Base-by-base conservation (phyloP, 495 filamentous ascomycete genomes). In the Neurospora sp. region DNA sequence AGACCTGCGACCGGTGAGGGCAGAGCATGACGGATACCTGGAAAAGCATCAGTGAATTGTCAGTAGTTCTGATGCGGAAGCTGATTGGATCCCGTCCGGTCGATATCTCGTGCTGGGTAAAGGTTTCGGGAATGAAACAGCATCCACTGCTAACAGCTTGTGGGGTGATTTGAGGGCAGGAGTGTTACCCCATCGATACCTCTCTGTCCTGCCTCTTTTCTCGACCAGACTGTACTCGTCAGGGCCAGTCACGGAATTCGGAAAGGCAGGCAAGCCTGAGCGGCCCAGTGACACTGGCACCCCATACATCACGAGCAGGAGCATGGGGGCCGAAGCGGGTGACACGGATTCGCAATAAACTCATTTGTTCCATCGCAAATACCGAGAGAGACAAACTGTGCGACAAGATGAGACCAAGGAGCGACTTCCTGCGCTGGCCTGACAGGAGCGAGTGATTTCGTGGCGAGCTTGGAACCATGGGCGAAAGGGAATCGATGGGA, bases 1-100 rank as follows among this genome's bases (percentile, higher is more conserved):
- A 71, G 73, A 73, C 72, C 70, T 74, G 71, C 47, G 71, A 75
- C 77, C 76, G 76, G 78, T 74, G 74, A 77, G 44, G 59, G 35
- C 38, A 69, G 20, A 69, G n/a, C 42, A 40, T 35, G 69, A 73
- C 68, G 72, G 40, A 69, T 27, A 65, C 27, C 53, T 65, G 53
- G 53, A 35, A 65, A 65, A 35, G 53, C 53, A 65, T 65, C 53
- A 65, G 53, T 65, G 53, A 35, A 65, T 65, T 65, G 53, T 35
- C 27, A 61, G 53, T 20, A 22, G 35, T 53, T 44, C 20, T 68
- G 65, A 59, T 70, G 27, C 53, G 6, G 18, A 31, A 0, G 53
- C 53, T 65, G 53, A 65, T 65, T 65, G 53, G 53, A 65, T 65
- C 27, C 27, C 27, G 27, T 37, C 27, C 27, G 53, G 27, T 37